These are phyloP conservation scores for Medakamo hakoo DNA, from an alignment of 139 green algal species.

Conservation along the genomic window DNA sequence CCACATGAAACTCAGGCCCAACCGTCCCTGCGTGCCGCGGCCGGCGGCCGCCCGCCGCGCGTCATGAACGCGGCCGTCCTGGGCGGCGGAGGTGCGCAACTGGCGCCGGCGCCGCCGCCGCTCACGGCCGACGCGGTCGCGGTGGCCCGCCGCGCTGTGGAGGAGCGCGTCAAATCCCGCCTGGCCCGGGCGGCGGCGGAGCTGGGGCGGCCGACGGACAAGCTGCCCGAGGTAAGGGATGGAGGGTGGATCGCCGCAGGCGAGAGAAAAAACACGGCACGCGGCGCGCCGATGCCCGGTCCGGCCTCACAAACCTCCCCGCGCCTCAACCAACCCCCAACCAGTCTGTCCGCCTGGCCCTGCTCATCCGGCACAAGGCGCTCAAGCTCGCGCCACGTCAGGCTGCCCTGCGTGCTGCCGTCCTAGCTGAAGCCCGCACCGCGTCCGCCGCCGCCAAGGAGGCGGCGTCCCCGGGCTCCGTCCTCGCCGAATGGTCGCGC, in stretches of 20 bases:
- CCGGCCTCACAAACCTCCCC: too few species aligned
- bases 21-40: neutral
- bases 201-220: neutral
- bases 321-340: too few species aligned
- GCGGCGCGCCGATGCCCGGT: too few species aligned
- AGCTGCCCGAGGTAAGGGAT: neutral
- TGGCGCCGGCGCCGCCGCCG: too few species aligned
- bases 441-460: too few species aligned
- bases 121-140: neutral
- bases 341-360: slow-evolving; percentile 1
- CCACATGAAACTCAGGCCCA: too few species aligned
- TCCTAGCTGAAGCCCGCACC: neutral
- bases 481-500: slow-evolving; percentile 10
- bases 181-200: neutral
- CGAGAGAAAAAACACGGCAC: neutral
- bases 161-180: neutral
- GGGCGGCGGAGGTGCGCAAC: neutral
- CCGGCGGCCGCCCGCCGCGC: too few species aligned
- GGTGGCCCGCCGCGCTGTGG: neutral
- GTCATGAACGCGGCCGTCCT: neutral
- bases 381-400: slow-evolving; percentile 6
- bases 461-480: neutral
- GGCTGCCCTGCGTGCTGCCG: slow-evolving; percentile 1
- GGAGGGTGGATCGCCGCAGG: neutral
- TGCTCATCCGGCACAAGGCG: slow-evolving; percentile 5